Conservation (phyloP, 257 asterid species). For the Penstemon eatonii region DNA sequence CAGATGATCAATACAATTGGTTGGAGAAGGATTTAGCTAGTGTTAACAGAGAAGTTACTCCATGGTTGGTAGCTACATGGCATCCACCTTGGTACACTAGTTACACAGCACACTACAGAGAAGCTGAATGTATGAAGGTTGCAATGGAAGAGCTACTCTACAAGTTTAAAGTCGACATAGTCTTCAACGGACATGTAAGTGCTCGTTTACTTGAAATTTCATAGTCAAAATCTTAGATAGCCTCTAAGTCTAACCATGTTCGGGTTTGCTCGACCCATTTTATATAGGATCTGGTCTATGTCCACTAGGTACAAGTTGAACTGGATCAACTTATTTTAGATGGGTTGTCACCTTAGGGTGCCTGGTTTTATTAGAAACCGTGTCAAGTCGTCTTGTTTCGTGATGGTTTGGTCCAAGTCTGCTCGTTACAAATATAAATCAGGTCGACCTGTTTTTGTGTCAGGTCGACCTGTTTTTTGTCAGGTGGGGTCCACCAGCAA, state of each 20-base stretch:
- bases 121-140: conserved; percentile 91
- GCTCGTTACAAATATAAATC: no score
- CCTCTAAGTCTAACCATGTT: no score
- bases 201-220: conserved; percentile 6
- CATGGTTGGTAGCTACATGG: conserved; percentile 88
- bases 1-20: conserved; percentile 92
- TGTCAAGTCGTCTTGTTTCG: no score
- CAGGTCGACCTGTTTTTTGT: neutral
- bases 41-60: conserved; percentile 67
- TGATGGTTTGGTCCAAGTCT: no score
- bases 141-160: conserved; percentile 81
- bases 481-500: neutral
- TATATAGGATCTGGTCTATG: no score
- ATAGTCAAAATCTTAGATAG: neutral
- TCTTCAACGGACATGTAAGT: conserved; percentile 92
- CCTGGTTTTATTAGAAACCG: no score
- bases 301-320: no score
- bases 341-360: no score
- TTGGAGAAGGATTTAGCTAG: conserved; percentile 67
- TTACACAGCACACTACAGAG: conserved; percentile 87
- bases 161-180: conserved; percentile 70
- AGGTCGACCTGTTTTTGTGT: neutral
- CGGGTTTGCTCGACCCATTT: no score
- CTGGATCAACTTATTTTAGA: no score
- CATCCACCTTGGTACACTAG: conserved; percentile 97